phyloP scores from a whole-genome alignment of 202 grass and related monocot species.

The Dendrocalamus latiflorus region DNA sequence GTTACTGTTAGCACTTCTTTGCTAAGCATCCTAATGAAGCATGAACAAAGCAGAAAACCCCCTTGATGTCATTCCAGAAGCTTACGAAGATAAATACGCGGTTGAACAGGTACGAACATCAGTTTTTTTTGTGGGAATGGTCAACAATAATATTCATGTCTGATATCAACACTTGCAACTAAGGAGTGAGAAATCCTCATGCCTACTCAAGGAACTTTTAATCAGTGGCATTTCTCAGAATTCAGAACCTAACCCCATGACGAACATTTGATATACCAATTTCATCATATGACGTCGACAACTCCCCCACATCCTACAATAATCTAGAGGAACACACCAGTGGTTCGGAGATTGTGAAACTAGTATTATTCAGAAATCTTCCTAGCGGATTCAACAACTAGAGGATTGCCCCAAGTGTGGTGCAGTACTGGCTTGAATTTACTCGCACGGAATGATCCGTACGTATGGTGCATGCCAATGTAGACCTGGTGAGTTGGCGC shows the following conservation, averaged over 20 bases:
- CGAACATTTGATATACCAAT: neutral
- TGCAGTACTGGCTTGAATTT: neutral
- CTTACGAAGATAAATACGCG: neutral
- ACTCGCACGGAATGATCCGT: neutral
- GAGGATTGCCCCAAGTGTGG: neutral
- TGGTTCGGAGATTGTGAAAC: neutral
- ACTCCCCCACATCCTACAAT: neutral
- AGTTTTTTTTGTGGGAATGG: neutral
- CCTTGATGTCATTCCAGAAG: neutral
- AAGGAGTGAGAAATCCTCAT: neutral
- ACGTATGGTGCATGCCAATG: neutral
- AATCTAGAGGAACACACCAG: neutral
- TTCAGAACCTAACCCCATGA: neutral
- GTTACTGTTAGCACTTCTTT: neutral
- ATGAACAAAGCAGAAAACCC: neutral
- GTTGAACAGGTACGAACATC: neutral
- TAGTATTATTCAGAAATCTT: neutral
- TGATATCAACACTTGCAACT: conserved; percentile 2
- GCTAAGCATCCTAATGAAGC: neutral
- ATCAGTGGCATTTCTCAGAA: neutral
- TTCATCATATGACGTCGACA: neutral
- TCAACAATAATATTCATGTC: neutral
- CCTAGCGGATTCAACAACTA: neutral
- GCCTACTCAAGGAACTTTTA: neutral
- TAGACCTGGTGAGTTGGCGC: neutral